Evolutionary conservation across 345 rosid genomes (phyloP).

Genomic region (Boechera stricta): DNA sequence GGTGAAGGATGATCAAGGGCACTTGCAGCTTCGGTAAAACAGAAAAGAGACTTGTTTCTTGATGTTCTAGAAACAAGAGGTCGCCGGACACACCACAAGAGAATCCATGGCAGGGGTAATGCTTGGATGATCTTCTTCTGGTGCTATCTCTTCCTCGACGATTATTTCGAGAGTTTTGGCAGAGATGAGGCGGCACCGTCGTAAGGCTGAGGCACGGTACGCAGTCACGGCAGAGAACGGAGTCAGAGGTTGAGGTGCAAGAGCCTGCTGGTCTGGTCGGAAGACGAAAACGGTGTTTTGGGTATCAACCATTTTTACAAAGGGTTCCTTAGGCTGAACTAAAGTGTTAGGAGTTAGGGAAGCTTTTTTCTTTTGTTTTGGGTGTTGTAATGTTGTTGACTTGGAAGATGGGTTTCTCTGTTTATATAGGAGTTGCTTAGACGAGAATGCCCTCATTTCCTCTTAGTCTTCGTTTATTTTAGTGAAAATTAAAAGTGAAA

Average conservation of each 20-base stretch:
- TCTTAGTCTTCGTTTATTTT: background rate
- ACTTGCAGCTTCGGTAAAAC: slow-evolving; percentile 34
- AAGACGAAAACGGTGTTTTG: slow-evolving; percentile 20
- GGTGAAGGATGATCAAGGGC: slow-evolving; percentile 33
- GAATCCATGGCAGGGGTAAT: background rate
- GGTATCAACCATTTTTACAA: slow-evolving; percentile 24
- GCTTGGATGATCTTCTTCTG: slow-evolving; percentile 6
- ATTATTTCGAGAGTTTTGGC: slow-evolving; percentile 41
- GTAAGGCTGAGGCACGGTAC: slow-evolving; percentile 23
- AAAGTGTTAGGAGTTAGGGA: background rate
- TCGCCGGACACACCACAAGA: slow-evolving; percentile 23
- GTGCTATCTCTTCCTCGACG: slow-evolving; percentile 34
- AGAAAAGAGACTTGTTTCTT: slow-evolving; percentile 40
- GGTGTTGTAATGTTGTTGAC: slow-evolving; percentile 6
- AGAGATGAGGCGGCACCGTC: slow-evolving; percentile 33
- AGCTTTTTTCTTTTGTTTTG: background rate
- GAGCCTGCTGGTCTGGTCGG: slow-evolving; percentile 21
- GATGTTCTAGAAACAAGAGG: slow-evolving; percentile 33
- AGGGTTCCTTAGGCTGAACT: background rate
- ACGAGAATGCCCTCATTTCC: slow-evolving; percentile 5
- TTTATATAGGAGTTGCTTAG: slow-evolving; percentile 32
- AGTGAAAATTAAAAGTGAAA: background rate
- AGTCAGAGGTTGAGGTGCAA: slow-evolving; percentile 18
- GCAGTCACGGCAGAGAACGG: slow-evolving; percentile 38
- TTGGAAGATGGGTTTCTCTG: slow-evolving; percentile 2